Evolutionary conservation across 2,329 filamentous ascomycete species (phyloP), one percentile per base, ranked within the genome.

Genomic region (Nemania serpens): DNA sequence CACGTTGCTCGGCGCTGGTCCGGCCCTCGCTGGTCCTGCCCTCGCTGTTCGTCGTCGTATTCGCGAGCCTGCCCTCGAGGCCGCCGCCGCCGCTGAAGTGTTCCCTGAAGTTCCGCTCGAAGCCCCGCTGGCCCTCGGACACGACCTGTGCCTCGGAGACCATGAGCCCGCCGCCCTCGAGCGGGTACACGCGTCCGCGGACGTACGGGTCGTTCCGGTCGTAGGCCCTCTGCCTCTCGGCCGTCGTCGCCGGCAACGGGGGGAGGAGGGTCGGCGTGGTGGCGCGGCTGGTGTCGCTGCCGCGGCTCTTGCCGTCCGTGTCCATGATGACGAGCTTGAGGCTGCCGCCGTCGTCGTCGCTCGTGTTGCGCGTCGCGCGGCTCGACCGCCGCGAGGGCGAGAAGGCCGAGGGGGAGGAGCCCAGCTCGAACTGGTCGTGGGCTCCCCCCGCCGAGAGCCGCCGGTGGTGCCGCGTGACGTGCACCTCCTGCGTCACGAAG

Each of bases 401-500:
- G 17, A 39, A 34, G n/a, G 33, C 9, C n/a, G 54, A n/a, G n/a
- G n/a, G n/a, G n/a, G n/a, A n/a, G n/a, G n/a, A 33, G 47, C 36
- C 51, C 3, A 65, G 57, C 34, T 65, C 63, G 45, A 61, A 63
- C 15, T 50, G 36, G 55, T 62, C 58, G 37, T 45, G 29, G 39
- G n/a, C n/a, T n/a, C n/a, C n/a, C n/a, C n/a, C 60, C 63, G 39
- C n/a, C n/a, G 70, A 70, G 7, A 71, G 59, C 10, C 69, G 68
- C 0, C 69, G 68, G 62, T 71, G 70, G 52, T 71, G 69, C 46
- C 61, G 69, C 50, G 69, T 70, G 11, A 74, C 66, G 65, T 69
- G 72, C 9, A 76, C 70, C 51, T 77, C 75, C 12, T 72, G 72
- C 13, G 74, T 76, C 13, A 77, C 71, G 59, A 76, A 75, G 59